phyloP scores from a whole-genome alignment of 345 rosid species.

The Theobroma cacao region DNA sequence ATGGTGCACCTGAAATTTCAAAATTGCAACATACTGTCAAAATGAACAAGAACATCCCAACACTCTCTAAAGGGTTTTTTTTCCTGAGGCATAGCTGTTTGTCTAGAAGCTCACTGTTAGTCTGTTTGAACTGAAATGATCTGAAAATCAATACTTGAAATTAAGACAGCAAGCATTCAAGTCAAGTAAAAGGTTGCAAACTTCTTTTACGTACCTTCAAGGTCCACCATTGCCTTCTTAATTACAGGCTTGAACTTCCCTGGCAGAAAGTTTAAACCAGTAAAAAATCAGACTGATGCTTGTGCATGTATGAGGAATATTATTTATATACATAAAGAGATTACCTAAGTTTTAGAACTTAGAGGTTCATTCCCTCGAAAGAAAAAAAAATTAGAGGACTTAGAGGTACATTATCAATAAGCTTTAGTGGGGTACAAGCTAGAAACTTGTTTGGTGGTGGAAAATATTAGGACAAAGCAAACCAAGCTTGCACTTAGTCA shows the following conservation, averaged over 20 bases:
- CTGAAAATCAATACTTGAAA: slow-evolving; percentile 2
- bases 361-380: neutral
- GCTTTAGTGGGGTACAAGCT: neutral
- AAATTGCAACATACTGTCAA: neutral
- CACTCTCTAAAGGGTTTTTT: neutral
- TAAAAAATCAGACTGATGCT: neutral
- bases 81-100: neutral
- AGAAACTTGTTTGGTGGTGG: neutral
- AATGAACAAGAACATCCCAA: neutral
- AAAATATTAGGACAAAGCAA: neutral
- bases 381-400: too few relatives aligned
- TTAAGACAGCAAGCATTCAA: neutral
- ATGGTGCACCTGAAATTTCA: slow-evolving; percentile 73
- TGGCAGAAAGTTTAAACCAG: slow-evolving; percentile 17
- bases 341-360: neutral
- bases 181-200: neutral
- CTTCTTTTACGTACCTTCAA: slow-evolving; percentile 70
- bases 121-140: neutral
- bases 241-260: slow-evolving; percentile 96
- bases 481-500: neutral
- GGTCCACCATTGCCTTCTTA: slow-evolving; percentile 99
- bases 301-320: neutral
- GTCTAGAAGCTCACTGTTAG: neutral
- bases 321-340: neutral
- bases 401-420: neutral